A percentile compares a stretch with the other conserved stretches of the same genome.
These are phyloP conservation scores for Solanum peruvianum DNA, from an alignment of 257 asterid species.

Conservation along the genomic window DNA sequence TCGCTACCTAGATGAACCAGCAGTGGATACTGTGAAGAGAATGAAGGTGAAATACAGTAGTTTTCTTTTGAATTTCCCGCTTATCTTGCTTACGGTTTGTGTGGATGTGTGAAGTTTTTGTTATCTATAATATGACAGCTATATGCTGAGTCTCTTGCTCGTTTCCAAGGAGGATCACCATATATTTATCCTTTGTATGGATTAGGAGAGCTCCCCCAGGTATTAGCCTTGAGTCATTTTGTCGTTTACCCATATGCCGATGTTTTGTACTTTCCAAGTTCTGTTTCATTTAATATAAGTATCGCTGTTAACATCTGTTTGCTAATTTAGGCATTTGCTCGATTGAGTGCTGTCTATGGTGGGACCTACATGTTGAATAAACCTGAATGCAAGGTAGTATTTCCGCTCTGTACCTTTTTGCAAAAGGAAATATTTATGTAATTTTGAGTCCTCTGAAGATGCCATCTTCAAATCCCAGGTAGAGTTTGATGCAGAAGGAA, in stretches of 20 bases:
- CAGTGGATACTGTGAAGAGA: conserved; percentile 80
- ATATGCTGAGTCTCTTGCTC: conserved; percentile 79
- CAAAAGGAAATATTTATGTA: not conserved
- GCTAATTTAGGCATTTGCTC: conserved; percentile 75
- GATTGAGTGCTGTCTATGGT: conserved; percentile 96
- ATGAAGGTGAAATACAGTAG: conserved; percentile 42
- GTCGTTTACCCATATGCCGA: not conserved
- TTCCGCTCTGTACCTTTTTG: not conserved
- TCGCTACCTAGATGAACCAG: conserved; percentile 74
- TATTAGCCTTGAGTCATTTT: conserved; percentile 1
- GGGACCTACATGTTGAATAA: conserved; percentile 96
- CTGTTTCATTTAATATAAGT: not conserved
- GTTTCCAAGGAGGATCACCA: conserved; percentile 98
- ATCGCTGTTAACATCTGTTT: not conserved
- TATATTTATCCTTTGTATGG: conserved; percentile 94
- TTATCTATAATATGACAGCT: conserved; percentile 34
- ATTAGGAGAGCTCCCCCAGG: conserved; percentile 99
- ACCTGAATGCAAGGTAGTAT: conserved; percentile 82
- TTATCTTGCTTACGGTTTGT: not conserved
- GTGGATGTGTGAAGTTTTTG: not conserved
- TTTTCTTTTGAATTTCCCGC: not conserved
- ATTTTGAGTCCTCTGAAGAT: not conserved
- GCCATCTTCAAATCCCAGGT: conserved; percentile 33
- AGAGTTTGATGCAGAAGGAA: conserved; percentile 82
- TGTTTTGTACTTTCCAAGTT: not conserved